These are phyloP conservation scores for Globisporangium uncinulatum DNA, from an alignment of 352 stramenopile genomes.

Conservation along the genomic window DNA sequence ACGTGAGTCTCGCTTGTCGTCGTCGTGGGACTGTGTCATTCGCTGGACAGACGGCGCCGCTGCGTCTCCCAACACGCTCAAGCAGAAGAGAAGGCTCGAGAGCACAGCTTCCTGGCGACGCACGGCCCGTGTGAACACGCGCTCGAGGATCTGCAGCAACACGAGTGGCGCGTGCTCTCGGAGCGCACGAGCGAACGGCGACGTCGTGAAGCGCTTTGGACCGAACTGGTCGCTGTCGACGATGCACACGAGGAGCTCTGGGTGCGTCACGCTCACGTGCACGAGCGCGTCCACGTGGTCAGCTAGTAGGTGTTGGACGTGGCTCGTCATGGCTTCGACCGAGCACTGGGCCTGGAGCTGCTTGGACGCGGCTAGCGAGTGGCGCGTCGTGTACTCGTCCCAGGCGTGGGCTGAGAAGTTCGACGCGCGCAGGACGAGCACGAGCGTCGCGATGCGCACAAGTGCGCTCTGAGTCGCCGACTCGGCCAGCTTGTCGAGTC, in stretches of 20 bases:
- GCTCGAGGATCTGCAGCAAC: constrained; percentile 50
- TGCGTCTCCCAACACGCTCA: constrained; percentile 42
- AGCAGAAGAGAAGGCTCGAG: constrained; percentile 44
- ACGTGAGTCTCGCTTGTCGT: not conserved
- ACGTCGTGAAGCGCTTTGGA: constrained; percentile 21
- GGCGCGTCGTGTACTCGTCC: constrained; percentile 15
- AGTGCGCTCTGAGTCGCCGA: constrained; percentile 41
- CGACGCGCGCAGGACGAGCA: constrained; percentile 50
- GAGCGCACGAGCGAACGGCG: constrained; percentile 41
- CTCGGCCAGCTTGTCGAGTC: constrained; percentile 43
- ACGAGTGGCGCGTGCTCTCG: constrained; percentile 31
- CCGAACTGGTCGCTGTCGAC: not conserved
- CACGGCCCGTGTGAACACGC: constrained; percentile 47
- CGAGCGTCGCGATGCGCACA: constrained; percentile 56
- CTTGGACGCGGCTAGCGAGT: not conserved
- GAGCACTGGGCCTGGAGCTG: constrained; percentile 19
- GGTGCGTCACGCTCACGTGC: constrained; percentile 52
- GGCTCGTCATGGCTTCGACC: constrained; percentile 27
- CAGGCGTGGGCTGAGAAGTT: constrained; percentile 22
- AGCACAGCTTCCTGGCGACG: constrained; percentile 46
- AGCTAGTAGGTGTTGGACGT: constrained; percentile 31
- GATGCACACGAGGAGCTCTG: constrained; percentile 46
- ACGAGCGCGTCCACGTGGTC: constrained; percentile 46
- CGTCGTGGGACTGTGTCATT: constrained; percentile 15
- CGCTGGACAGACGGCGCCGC: constrained; percentile 24